Percentiles rank a stretch among this genome's conserved stretches.
These are phyloP conservation scores for Xerocomus brunneocitrinus DNA, from an alignment of 768 basidiomycete genomes.

Conservation along the genomic window DNA sequence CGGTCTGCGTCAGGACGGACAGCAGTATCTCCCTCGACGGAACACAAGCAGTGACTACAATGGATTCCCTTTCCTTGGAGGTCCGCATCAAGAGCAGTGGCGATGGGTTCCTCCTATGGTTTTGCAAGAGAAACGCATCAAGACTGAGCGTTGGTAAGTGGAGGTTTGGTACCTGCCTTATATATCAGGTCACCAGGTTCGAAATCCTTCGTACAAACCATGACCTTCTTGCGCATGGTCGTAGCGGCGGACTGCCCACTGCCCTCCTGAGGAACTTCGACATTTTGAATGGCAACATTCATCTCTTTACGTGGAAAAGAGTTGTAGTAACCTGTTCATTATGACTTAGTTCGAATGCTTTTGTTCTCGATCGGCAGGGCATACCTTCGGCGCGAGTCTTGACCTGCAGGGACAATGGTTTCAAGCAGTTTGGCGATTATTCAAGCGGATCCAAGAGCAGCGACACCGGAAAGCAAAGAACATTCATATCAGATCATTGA, in stretches of 20 bases:
- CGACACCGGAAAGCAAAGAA: conserved; percentile 27
- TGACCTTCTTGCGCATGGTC: conserved; percentile 42
- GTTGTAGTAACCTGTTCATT: conserved; percentile 63
- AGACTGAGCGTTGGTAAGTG: not conserved
- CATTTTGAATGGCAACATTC: conserved; percentile 57
- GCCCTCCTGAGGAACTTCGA: conserved; percentile 22
- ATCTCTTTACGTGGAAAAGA: conserved; percentile 68
- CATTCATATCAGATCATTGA: conserved; percentile 58
- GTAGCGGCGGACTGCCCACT: conserved; percentile 10
- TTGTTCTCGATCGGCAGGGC: conserved; percentile 29
- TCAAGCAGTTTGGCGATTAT: conserved; percentile 3
- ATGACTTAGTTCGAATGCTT: conserved; percentile 14
- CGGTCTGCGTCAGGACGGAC: conserved; percentile 47
- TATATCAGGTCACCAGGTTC: conserved; percentile 72
- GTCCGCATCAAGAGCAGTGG: conserved; percentile 67
- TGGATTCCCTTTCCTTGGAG: conserved; percentile 62
- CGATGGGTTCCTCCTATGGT: conserved; percentile 68
- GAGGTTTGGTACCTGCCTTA: conserved; percentile 41
- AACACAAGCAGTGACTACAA: conserved; percentile 70
- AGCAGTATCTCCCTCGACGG: conserved; percentile 43
- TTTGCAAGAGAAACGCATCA: conserved; percentile 5
- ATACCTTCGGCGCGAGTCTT: conserved; percentile 72
- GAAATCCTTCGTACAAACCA: conserved; percentile 66
- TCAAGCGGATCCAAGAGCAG: conserved; percentile 15
- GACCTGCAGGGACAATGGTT: conserved; percentile 42